Conservation (phyloP, 2,329 filamentous ascomycete species). For the Pestalotiopsis sp. region DNA sequence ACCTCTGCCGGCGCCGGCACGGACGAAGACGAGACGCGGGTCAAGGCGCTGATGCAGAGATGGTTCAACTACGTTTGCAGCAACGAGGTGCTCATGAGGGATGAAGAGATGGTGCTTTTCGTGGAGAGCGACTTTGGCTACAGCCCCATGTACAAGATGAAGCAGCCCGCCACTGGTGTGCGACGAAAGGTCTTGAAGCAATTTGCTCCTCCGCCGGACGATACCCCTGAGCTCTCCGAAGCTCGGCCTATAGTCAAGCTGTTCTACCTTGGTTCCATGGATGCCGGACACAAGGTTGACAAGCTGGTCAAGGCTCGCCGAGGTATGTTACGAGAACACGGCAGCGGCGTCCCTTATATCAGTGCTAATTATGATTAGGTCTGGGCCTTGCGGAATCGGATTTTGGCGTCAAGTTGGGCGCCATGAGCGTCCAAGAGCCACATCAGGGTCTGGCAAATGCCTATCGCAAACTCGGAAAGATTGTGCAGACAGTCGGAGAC, state of each 20-base stretch:
- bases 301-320: constrained; percentile 88
- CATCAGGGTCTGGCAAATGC: constrained; percentile 86
- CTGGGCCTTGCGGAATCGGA: constrained; percentile 91
- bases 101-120: constrained; percentile 97
- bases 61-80: constrained; percentile 94
- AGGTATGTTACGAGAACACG: constrained; percentile 58
- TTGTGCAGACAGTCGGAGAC: constrained; percentile 91
- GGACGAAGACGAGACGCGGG: constrained; percentile 88
- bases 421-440: constrained; percentile 87
- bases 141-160: constrained; percentile 91
- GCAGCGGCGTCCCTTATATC: not conserved
- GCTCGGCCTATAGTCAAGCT: constrained; percentile 90
- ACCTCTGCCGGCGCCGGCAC: constrained; percentile 94
- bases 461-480: constrained; percentile 92
- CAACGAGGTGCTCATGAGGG: constrained; percentile 89
- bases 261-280: constrained; percentile 95
- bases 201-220: constrained; percentile 95
- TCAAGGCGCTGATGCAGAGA: constrained; percentile 87
- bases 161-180: constrained; percentile 95
- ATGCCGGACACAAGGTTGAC: constrained; percentile 95
- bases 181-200: constrained; percentile 96
- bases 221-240: constrained; percentile 91
- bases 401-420: constrained; percentile 85
- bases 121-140: constrained; percentile 99
- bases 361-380: constrained; percentile 54